Evolutionary conservation across 2,329 filamentous ascomycete species (phyloP), one percentile per base, ranked within the genome.

Genomic region (Trichocomaceae sp.): DNA sequence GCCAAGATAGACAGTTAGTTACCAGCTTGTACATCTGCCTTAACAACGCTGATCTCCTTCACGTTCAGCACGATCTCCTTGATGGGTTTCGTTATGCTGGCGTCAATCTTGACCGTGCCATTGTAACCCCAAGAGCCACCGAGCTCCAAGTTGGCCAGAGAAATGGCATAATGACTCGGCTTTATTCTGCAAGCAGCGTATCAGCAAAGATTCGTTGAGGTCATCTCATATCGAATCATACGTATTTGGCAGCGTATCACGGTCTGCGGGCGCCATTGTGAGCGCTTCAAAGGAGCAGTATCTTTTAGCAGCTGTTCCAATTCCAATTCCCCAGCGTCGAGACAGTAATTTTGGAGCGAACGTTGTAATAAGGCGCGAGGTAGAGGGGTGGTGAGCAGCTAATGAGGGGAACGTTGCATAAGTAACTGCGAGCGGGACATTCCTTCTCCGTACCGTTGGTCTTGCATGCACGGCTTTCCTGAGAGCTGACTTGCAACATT

Each of bases 81-180:
- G 61, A 86, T 87, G 33, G 84, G 75, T 68, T 85, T 83, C 61
- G 80, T 79, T 69, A 97, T 79, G 57, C 86, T 83, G 57, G 86
- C 79, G 62, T 87, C 81, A 69, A 99, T 95, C 61, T 83, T 86
- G 60, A 96, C 88, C 19, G 80, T 84, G 61, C 93, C 93, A 75
- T 92, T 83, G 77, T 92, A 99, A 57, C 81, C 83, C 85, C 92
- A 96, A 57, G 75, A 75, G 54, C 81, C 82, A 60, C 81, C 80
- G 52, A 84, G 75, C 63, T 96, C 85, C 60, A 99, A 77, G 63
- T 93, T 86, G 67, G 79, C 83, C 63, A 99, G 81, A 54, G 86
- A 89, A 61, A 99, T 79, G 65, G 83, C 78, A 75, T 99, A 99
- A 76, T 97, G 90, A 59, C 79, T 77, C 2, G 93, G 90, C 75